Evolutionary conservation across 495 filamentous ascomycete species (phyloP), one percentile per base, ranked within the genome.

Genomic region (Penicillium taxi): DNA sequence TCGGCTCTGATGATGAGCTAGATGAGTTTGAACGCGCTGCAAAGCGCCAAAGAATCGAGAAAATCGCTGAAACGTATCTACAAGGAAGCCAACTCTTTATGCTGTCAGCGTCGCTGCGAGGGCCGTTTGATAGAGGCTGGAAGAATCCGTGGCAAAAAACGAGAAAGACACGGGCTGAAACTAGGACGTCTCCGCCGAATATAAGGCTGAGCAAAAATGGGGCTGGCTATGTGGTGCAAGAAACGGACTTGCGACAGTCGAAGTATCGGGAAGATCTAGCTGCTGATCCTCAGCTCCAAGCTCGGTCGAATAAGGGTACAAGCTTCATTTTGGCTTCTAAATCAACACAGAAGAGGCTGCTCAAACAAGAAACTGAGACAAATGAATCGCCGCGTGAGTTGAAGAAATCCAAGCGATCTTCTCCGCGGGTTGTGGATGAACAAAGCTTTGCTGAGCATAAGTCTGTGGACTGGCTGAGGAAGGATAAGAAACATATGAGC

Each of bases 41-140:
- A 11, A 81, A 77, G 45, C 65, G 63, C 6, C 53, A 62, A 29
- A 64, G 74, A 47, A 74, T 77, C 36, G 81, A 86, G 52, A 58
- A 62, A 4, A 57, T 76, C 12, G 82, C 71, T 6, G 59, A 69
- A 22, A 58, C 72, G 11, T 86, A 78, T 42, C 61, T 83, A 17
- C 52, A 68, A 12, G 80, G 81, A 1, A 62, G 63, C 21, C 66
- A 69, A 2, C 43, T 81, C 1, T 69, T 73, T 36, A 70, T 88
- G 12, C 52, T 78, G 2, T 82, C 80, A 4, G 76, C 81, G 9
- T 64, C 67, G 7, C 56, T 86, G 12, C 66, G 59, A 14, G 82
- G 81, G 0, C 81, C 81, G 1, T 80, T 85, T 32, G 69, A 76
- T 11, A 53, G 65, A 1, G 69, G 64, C 18, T 86, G 81, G 81